phyloP scores from a whole-genome alignment of 768 basidiomycete species.

The Coprinopsis sp. region DNA sequence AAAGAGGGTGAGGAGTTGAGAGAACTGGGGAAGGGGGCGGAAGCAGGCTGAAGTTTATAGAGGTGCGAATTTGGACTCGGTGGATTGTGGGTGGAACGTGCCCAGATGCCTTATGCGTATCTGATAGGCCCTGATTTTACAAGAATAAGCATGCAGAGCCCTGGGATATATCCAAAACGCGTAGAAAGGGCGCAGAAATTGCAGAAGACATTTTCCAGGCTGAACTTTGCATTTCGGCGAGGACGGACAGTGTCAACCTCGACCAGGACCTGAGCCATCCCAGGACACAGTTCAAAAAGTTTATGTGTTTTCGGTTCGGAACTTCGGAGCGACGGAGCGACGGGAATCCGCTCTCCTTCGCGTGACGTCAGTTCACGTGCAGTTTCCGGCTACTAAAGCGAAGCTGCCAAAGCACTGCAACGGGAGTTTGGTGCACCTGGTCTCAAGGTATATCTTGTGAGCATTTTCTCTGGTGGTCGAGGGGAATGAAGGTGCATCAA shows the following conservation, averaged over 20 bases:
- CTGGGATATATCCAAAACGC: constrained; percentile 1
- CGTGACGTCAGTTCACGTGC: constrained; percentile 25
- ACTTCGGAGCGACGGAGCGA: constrained; percentile 25
- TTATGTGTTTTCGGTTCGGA: constrained; percentile 42
- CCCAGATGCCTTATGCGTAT: too few species aligned
- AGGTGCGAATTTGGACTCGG: constrained; percentile 15
- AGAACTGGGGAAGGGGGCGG: constrained; percentile 12
- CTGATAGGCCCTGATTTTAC: constrained; percentile 24
- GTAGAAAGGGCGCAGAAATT: constrained; percentile 2
- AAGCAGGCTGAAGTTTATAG: constrained; percentile 18
- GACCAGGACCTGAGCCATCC: constrained; percentile 14
- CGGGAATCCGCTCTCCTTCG: too few species aligned
- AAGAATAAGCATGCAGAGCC: constrained; percentile 9
- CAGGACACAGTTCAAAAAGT: constrained; percentile 30
- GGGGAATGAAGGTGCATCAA: too few species aligned
- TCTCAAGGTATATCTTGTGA: too few species aligned
- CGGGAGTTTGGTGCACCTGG: too few species aligned
- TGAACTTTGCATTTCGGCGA: constrained; percentile 12
- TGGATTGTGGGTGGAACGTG: too few species aligned
- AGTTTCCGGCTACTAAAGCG: too few species aligned
- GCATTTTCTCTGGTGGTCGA: too few species aligned
- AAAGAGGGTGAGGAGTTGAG: constrained; percentile 17
- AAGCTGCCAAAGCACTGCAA: too few species aligned
- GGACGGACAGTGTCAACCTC: constrained; percentile 14
- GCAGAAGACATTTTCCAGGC: constrained; percentile 6